A percentile compares a stretch with the other conserved stretches of the same genome.
phyloP scores from a whole-genome alignment of 768 basidiomycete genomes.

The Megacollybia marginata region DNA sequence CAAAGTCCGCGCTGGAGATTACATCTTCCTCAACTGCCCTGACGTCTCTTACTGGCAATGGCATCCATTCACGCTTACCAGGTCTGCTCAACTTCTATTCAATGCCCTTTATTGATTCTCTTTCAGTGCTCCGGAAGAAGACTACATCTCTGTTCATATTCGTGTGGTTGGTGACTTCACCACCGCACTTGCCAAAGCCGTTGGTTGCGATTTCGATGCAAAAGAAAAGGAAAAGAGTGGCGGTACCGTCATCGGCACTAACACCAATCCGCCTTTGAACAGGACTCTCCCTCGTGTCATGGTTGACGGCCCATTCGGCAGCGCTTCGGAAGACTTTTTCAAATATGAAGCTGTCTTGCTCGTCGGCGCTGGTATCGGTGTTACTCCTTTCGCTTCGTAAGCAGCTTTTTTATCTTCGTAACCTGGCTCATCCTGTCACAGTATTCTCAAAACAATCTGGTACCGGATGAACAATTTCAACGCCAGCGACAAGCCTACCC shows the following conservation, averaged over 20 bases:
- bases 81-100: slow-evolving; percentile 28
- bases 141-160: slow-evolving; percentile 91
- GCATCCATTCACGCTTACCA: slow-evolving; percentile 95
- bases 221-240: slow-evolving; percentile 42
- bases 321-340: slow-evolving; percentile 85
- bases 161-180: slow-evolving; percentile 93
- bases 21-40: slow-evolving; percentile 88
- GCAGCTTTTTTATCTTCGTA: slow-evolving; percentile 15
- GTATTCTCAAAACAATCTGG: slow-evolving; percentile 88
- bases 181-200: slow-evolving; percentile 63
- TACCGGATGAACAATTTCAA: slow-evolving; percentile 92
- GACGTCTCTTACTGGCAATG: slow-evolving; percentile 94
- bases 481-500: slow-evolving; percentile 56
- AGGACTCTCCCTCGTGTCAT: slow-evolving; percentile 83
- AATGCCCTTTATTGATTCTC: background rate
- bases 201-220: slow-evolving; percentile 78
- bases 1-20: slow-evolving; percentile 77
- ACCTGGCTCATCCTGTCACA: slow-evolving; percentile 17
- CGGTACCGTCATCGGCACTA: slow-evolving; percentile 56
- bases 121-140: slow-evolving; percentile 83
- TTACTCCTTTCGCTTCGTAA: slow-evolving; percentile 93
- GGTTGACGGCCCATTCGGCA: slow-evolving; percentile 95
- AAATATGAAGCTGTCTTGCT: slow-evolving; percentile 86
- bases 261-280: slow-evolving; percentile 53
- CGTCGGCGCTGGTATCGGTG: slow-evolving; percentile 93